phyloP scores from a whole-genome alignment of 164 flowering plant genomes.

The Taxillus chinensis region DNA sequence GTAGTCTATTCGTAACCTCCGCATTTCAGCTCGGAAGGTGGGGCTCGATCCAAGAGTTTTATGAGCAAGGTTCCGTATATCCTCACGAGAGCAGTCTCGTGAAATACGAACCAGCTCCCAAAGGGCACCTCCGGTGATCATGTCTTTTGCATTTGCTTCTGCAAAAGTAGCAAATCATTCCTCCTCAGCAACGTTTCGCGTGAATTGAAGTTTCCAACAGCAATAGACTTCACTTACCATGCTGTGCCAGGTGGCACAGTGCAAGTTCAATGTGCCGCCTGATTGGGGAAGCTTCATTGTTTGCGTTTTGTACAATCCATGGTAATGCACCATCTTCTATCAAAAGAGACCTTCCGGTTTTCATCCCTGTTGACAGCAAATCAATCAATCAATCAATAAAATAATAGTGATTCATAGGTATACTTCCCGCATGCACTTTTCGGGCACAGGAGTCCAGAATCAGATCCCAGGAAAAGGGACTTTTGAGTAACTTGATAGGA shows the following conservation, averaged over 20 bases:
- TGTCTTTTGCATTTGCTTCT: slow-evolving; percentile 84
- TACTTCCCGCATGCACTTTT: too few species aligned
- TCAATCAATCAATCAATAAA: too few species aligned
- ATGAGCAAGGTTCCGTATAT: slow-evolving; percentile 70
- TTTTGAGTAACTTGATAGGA: too few species aligned
- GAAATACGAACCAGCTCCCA: slow-evolving; percentile 95
- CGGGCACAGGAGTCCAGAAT: too few species aligned
- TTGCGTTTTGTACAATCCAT: slow-evolving; percentile 93
- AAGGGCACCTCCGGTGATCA: slow-evolving; percentile 82
- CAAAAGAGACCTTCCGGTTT: slow-evolving; percentile 61
- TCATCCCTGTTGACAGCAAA: slow-evolving; percentile 34
- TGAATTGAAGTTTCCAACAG: neutral
- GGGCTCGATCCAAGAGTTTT: slow-evolving; percentile 60
- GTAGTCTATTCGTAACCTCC: slow-evolving; percentile 47
- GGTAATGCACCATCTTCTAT: slow-evolving; percentile 91
- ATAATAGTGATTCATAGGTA: too few species aligned
- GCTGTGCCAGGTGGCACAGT: slow-evolving; percentile 93
- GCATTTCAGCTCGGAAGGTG: slow-evolving; percentile 63
- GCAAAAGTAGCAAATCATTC: slow-evolving; percentile 5
- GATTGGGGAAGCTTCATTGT: slow-evolving; percentile 77
- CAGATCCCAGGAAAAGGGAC: too few species aligned
- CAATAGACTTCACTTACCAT: slow-evolving; percentile 34
- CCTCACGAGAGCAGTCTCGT: slow-evolving; percentile 81
- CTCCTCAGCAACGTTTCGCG: neutral
- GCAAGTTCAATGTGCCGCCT: slow-evolving; percentile 93